Evolutionary conservation across 495 filamentous ascomycete genomes (phyloP).

Genomic region (Hypoxylon rickii): DNA sequence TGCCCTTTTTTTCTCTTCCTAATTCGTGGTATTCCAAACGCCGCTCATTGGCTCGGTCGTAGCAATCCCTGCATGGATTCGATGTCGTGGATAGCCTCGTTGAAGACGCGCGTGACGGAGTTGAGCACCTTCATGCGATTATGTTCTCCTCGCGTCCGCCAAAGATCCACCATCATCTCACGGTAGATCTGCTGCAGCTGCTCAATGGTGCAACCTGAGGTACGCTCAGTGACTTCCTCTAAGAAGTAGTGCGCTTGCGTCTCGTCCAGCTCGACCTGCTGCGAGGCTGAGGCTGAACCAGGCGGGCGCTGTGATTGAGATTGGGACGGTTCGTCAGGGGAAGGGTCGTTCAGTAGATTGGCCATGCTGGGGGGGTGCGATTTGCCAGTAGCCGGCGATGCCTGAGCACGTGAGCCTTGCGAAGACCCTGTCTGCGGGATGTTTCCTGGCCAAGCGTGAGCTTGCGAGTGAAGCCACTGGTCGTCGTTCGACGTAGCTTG

Average conservation of each 20-base stretch:
- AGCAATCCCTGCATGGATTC: conserved; percentile 62
- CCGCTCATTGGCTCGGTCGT: conserved; percentile 31
- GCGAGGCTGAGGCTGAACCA: conserved; percentile 31
- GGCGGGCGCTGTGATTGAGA: conserved; percentile 40
- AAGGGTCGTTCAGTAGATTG: conserved; percentile 44
- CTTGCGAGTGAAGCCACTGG: conserved; percentile 57
- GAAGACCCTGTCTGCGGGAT: conserved; percentile 43
- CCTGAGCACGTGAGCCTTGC: conserved; percentile 36
- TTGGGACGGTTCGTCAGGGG: conserved; percentile 28
- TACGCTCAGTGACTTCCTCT: conserved; percentile 61
- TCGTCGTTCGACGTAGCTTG: conserved; percentile 45
- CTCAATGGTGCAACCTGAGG: conserved; percentile 83
- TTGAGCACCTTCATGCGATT: conserved; percentile 74
- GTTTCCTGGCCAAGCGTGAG: conserved; percentile 50
- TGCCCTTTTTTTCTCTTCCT: background rate
- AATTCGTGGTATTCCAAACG: background rate
- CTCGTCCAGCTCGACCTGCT: conserved; percentile 63
- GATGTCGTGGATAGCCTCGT: conserved; percentile 82
- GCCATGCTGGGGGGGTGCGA: conserved; percentile 39
- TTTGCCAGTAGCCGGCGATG: conserved; percentile 28
- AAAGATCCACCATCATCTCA: conserved; percentile 86
- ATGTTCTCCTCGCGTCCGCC: conserved; percentile 76
- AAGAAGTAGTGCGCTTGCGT: conserved; percentile 59
- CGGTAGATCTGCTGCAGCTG: conserved; percentile 93
- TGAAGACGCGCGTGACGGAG: conserved; percentile 68